A percentile compares a stretch with the other conserved stretches of the same genome.
Conservation (phyloP, 352 stramenopile genomes). For the Pythium phragmitis region DNA sequence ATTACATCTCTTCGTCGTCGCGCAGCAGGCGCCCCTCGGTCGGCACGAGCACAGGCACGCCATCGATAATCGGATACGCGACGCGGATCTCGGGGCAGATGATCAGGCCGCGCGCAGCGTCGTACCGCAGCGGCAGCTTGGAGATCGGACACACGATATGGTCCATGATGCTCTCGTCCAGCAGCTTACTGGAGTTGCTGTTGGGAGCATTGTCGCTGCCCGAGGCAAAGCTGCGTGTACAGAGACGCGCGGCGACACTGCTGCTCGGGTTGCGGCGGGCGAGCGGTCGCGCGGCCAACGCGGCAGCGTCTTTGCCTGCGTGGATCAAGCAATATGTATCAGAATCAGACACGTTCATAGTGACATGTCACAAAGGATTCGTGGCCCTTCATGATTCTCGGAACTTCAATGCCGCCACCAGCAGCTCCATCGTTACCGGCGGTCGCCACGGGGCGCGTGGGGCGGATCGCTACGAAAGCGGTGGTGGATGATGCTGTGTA, state of each 20-base stretch:
- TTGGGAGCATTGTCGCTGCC: neutral
- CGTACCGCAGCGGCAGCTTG: slow-evolving; percentile 80
- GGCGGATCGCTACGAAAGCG: slow-evolving; percentile 2
- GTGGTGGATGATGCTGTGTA: slow-evolving; percentile 19
- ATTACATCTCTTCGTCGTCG: slow-evolving; percentile 36
- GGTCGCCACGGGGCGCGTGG: slow-evolving; percentile 20
- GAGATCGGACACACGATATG: slow-evolving; percentile 86
- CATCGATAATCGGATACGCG: slow-evolving; percentile 79
- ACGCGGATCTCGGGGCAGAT: slow-evolving; percentile 84
- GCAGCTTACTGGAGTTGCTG: slow-evolving; percentile 26
- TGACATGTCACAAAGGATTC: too few species aligned
- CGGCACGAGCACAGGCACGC: slow-evolving; percentile 71
- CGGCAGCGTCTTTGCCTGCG: too few species aligned
- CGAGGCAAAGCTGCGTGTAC: too few species aligned
- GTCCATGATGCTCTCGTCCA: slow-evolving; percentile 70
- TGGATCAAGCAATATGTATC: too few species aligned
- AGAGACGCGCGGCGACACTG: too few species aligned
- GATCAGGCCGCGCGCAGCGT: slow-evolving; percentile 51
- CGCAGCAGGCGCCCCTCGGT: slow-evolving; percentile 70
- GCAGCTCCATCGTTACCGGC: neutral
- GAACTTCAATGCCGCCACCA: neutral
- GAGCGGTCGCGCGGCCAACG: too few species aligned
- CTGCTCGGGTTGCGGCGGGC: too few species aligned
- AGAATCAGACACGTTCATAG: too few species aligned
- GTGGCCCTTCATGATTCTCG: too few species aligned